phyloP scores from a whole-genome alignment of 2,329 filamentous ascomycete species.

The Tolypocladium cylindrosporum region DNA sequence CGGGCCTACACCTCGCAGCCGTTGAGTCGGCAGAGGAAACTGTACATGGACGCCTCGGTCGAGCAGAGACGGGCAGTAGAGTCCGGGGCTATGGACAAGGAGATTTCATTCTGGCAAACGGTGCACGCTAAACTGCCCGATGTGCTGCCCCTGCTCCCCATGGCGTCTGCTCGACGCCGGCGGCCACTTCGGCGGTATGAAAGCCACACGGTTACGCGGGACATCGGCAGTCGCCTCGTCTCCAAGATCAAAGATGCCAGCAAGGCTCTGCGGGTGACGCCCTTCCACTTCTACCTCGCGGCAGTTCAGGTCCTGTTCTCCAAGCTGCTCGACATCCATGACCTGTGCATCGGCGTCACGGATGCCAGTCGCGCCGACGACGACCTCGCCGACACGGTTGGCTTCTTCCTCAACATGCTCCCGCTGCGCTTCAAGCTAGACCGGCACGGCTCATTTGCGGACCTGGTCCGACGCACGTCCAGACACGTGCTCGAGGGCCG shows the following conservation, averaged over 20 bases:
- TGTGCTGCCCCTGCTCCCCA: neutral
- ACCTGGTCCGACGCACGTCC: conserved; percentile 10
- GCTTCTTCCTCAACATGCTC: conserved; percentile 33
- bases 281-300: conserved; percentile 38
- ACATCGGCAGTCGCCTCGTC: neutral
- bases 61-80: neutral
- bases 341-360: conserved; percentile 34
- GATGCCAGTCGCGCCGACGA: conserved; percentile 19
- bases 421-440: conserved; percentile 25
- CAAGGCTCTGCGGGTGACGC: conserved; percentile 9
- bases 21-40: conserved; percentile 9
- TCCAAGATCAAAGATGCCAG: conserved; percentile 7
- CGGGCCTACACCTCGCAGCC: conserved; percentile 21
- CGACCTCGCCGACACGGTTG: conserved; percentile 21
- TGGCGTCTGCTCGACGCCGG: neutral
- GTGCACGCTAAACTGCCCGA: neutral
- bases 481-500: conserved; percentile 18
- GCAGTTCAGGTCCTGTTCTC: conserved; percentile 22
- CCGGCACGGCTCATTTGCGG: conserved; percentile 10
- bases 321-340: conserved; percentile 16
- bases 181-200: neutral
- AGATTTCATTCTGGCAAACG: neutral
- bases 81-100: neutral
- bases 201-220: conserved; percentile 2
- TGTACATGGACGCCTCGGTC: neutral